Conservation (phyloP, 2,329 filamentous ascomycete species). For the Chrysoporthe austroafricana region DNA sequence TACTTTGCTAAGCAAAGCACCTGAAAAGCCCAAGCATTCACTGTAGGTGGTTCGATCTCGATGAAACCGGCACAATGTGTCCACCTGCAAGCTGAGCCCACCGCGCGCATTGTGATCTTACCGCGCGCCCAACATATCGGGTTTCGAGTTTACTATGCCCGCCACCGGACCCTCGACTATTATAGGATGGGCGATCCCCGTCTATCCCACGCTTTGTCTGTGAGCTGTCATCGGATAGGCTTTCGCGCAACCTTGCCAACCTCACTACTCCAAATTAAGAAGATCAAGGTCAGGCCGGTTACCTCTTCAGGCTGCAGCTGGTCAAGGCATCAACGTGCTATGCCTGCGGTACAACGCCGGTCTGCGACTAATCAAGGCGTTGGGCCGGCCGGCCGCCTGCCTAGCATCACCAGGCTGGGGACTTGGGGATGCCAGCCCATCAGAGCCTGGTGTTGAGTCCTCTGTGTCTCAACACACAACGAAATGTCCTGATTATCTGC, state of each 20-base stretch:
- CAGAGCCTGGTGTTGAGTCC: neutral
- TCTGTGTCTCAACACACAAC: neutral
- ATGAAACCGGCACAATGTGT: neutral
- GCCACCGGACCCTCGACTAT: neutral
- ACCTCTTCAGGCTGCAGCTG: neutral
- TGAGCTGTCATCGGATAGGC: neutral
- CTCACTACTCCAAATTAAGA: neutral
- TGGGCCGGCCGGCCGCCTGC: neutral
- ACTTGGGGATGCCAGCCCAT: neutral
- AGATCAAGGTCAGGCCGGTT: neutral
- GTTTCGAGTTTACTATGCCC: neutral
- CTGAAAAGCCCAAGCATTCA: no score
- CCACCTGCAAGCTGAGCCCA: neutral
- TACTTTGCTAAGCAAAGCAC: neutral
- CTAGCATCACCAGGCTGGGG: neutral
- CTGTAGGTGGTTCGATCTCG: neutral
- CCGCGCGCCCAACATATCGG: no score
- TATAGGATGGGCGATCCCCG: neutral
- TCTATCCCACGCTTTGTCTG: neutral
- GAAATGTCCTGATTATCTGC: neutral
- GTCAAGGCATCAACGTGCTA: neutral
- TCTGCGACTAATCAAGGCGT: neutral
- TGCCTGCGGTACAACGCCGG: neutral
- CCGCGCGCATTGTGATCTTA: no score
- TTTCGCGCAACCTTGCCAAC: conserved; percentile 1